These are phyloP conservation scores for Trichoderma asperelloides DNA, from an alignment of 495 filamentous ascomycete species.

Conservation along the genomic window DNA sequence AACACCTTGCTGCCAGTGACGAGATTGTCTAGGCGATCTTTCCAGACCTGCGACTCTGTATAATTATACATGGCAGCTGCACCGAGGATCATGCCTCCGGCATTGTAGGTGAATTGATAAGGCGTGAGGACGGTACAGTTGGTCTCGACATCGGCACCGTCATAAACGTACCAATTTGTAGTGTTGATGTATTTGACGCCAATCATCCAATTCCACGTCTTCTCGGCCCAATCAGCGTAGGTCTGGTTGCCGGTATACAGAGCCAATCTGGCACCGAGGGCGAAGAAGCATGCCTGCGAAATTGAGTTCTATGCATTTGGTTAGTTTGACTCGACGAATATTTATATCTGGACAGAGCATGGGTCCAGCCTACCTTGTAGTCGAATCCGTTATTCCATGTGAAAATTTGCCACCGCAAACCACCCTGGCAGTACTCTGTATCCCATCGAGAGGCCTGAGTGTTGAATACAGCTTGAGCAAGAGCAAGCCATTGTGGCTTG, in stretches of 20 bases:
- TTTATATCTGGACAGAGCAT: constrained; percentile 51
- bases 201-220: constrained; percentile 60
- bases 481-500: constrained; percentile 64
- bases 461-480: constrained; percentile 76
- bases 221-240: constrained; percentile 63
- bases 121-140: constrained; percentile 41
- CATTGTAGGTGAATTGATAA: constrained; percentile 64
- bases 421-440: constrained; percentile 56
- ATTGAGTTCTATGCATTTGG: constrained; percentile 43
- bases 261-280: constrained; percentile 60
- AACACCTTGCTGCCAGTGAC: constrained; percentile 44
- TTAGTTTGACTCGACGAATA: neutral
- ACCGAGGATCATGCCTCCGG: constrained; percentile 61
- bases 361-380: constrained; percentile 39
- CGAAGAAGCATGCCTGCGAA: constrained; percentile 63
- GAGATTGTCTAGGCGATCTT: constrained; percentile 40
- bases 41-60: constrained; percentile 43
- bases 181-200: constrained; percentile 37
- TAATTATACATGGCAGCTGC: constrained; percentile 62
- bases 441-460: constrained; percentile 64
- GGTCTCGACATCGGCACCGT: constrained; percentile 40
- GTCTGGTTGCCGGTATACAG: constrained; percentile 61
- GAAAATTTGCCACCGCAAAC: constrained; percentile 78
- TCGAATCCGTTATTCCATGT: constrained; percentile 67
- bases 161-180: constrained; percentile 45